Evolutionary conservation across 176 grass and related monocot genomes (phyloP), one percentile per base, ranked within the genome.

Genomic region (Cocos nucifera): DNA sequence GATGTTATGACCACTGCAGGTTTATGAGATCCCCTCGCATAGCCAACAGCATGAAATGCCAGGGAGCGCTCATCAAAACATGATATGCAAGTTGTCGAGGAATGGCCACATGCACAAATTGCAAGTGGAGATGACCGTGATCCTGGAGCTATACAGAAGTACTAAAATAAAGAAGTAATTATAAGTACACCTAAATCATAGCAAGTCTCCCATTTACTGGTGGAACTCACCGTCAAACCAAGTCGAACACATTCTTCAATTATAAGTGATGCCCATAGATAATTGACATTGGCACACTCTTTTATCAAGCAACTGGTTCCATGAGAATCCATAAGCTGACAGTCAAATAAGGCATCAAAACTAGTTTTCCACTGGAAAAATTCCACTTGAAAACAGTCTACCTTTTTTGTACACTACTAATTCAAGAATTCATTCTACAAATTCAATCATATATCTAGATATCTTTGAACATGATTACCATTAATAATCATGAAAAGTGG

Each of bases 21-120:
- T 65, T 72, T 85, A 10, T 75, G 71, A 72, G 80, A 84, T 62
- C 80, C 92, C 71, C 81, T 86, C 52, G 75, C 92, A 77, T 90
- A 96, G 50, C 92, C 92, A 73, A 96, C 59, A 72, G 92, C 92
- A 80, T 96, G 77, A 85, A 96, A 96, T 85, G 83, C 92, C 68
- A 96, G 92, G 75, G 92, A 96, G 20, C 86, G 84, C 64, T 96
- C 92, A 75, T 96, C 92, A 63, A 85, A 96, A 81, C 86, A 96
- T 50, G 92, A 96, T 77, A 90, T 80, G 73, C 92, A 96, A 67
- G 73, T 90, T 79, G 86, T 78, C 51, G 69, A 77, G 54, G 83
- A 73, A 85, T 96, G 92, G 62, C 61, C 51, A 69, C 76, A 79
- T 64, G 92, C 87, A 77, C 78, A 77, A 72, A 90, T 79, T 50